A percentile compares a stretch with the other conserved stretches of the same genome.
Evolutionary conservation across 768 basidiomycete species (phyloP).

Genomic region (Mrakia hoshinonis): DNA sequence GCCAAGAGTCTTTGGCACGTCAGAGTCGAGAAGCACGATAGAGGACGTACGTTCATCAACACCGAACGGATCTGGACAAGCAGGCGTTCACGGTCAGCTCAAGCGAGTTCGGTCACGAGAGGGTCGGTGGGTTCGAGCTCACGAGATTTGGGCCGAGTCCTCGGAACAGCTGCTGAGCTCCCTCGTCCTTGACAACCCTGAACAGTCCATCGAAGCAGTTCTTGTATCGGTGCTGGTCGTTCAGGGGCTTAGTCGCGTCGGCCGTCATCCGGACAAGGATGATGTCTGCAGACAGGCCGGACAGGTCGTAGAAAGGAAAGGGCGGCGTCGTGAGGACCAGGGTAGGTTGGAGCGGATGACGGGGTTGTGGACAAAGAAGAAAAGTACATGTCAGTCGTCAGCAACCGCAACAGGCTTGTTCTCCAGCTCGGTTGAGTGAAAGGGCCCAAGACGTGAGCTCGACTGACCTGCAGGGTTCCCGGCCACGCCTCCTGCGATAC

Average conservation of each 20-base stretch:
- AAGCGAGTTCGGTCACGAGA: neutral
- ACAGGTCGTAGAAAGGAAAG: neutral
- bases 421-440: neutral
- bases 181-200: conserved; percentile 50
- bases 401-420: neutral
- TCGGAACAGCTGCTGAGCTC: conserved; percentile 27
- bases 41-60: conserved; percentile 22
- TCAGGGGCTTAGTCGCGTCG: conserved; percentile 78
- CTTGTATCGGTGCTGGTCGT: conserved; percentile 78
- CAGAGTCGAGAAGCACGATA: neutral
- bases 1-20: neutral
- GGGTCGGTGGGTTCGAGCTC: conserved; percentile 37
- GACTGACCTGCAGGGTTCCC: conserved; percentile 29
- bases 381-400: neutral
- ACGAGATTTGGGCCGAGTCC: conserved; percentile 69
- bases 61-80: conserved; percentile 17
- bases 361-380: neutral
- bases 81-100: neutral
- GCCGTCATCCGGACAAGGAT: conserved; percentile 70
- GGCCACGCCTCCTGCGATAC: conserved; percentile 28
- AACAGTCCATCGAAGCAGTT: conserved; percentile 80
- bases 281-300: conserved; percentile 31
- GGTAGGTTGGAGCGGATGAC: neutral
- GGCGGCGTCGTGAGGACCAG: neutral
- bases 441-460: neutral